phyloP scores from a whole-genome alignment of 192 early-diverging fungal genomes.

The Diversispora epigaea region DNA sequence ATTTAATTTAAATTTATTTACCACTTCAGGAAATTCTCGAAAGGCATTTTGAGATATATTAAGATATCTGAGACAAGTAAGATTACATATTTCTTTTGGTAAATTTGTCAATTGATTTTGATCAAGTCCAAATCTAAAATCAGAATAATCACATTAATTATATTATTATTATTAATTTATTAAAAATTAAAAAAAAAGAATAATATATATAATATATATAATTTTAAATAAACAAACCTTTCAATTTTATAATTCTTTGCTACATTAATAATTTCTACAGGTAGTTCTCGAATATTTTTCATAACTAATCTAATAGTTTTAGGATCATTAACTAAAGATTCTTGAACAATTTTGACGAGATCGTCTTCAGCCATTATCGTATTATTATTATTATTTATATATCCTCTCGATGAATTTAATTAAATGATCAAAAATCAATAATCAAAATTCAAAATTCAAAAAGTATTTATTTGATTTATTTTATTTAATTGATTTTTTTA shows the following conservation, averaged over 20 bases:
- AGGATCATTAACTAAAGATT: neutral
- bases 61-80: slow-evolving; percentile 41
- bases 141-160: neutral
- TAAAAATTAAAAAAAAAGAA: neutral
- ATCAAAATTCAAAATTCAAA: too few relatives aligned
- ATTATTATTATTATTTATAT: too few relatives aligned
- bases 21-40: slow-evolving; percentile 42
- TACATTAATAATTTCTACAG: slow-evolving; percentile 2
- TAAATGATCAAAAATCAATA: too few relatives aligned
- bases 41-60: slow-evolving; percentile 43
- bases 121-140: slow-evolving; percentile 26
- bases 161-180: neutral
- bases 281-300: neutral
- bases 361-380: too few relatives aligned
- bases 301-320: neutral
- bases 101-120: slow-evolving; percentile 32
- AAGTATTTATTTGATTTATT: too few relatives aligned
- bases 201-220: neutral
- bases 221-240: neutral
- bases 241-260: slow-evolving; percentile 14
- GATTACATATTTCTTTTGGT: slow-evolving; percentile 43
- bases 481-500: too few relatives aligned
- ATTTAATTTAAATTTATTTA: slow-evolving; percentile 16
- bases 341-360: neutral
- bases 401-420: too few relatives aligned